A percentile compares a stretch with the other conserved stretches of the same genome.
These are phyloP conservation scores for Neospermospora avenae DNA, from an alignment of 2,329 filamentous ascomycete species.

Conservation along the genomic window DNA sequence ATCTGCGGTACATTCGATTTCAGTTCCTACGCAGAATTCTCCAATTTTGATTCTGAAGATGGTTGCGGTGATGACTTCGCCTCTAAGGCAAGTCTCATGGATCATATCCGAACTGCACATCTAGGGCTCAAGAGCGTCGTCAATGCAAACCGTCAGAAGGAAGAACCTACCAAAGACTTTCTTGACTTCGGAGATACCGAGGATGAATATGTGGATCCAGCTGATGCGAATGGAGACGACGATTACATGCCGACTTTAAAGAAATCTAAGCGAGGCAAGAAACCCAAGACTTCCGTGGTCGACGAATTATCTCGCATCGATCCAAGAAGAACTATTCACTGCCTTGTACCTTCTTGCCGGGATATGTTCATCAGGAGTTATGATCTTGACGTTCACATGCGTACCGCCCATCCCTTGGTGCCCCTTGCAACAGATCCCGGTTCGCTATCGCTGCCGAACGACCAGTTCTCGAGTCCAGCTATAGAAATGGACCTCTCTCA, in stretches of 20 bases:
- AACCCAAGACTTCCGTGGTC: slow-evolving; percentile 32
- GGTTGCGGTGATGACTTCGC: slow-evolving; percentile 75
- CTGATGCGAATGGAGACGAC: not conserved
- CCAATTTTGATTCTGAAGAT: slow-evolving; percentile 59
- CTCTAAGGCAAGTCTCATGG: slow-evolving; percentile 74
- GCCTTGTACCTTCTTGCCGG: slow-evolving; percentile 48
- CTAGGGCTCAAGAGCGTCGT: slow-evolving; percentile 53
- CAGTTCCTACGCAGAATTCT: slow-evolving; percentile 52
- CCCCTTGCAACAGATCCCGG: not conserved
- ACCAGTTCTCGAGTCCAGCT: not conserved
- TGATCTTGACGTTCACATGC: slow-evolving; percentile 55
- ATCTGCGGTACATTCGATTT: slow-evolving; percentile 73
- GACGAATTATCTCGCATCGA: slow-evolving; percentile 53
- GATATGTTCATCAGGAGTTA: slow-evolving; percentile 54
- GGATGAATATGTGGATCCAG: slow-evolving; percentile 6
- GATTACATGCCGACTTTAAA: not conserved
- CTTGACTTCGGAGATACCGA: slow-evolving; percentile 17
- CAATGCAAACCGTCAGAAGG: slow-evolving; percentile 38
- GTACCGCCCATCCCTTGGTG: slow-evolving; percentile 38
- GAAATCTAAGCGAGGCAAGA: slow-evolving; percentile 15
- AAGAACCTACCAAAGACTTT: slow-evolving; percentile 16
- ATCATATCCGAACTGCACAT: slow-evolving; percentile 82
- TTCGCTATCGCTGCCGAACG: not conserved
- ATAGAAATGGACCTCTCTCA: not conserved
- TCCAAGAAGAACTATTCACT: slow-evolving; percentile 44